Evolutionary conservation across 2,329 filamentous ascomycete genomes (phyloP).

Genomic region (Ambrosiella xylebori): DNA sequence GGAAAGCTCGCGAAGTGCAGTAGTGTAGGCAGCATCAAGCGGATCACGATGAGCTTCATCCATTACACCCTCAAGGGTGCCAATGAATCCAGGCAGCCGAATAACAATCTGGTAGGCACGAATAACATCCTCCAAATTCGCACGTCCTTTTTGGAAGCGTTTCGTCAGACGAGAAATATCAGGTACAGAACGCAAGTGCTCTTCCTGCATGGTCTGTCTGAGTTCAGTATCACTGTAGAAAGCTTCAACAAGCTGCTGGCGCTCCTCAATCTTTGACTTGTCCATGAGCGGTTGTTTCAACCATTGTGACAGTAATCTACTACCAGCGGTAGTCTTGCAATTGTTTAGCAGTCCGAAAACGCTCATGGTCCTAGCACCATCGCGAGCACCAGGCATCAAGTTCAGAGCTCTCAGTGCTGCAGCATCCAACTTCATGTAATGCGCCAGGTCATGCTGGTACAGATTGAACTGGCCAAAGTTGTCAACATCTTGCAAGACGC

Average conservation of each 20-base stretch:
- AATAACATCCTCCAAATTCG: conserved; percentile 89
- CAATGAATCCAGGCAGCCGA: conserved; percentile 75
- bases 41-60: conserved; percentile 84
- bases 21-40: conserved; percentile 72
- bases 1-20: conserved; percentile 59
- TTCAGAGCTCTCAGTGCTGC: conserved; percentile 88
- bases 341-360: conserved; percentile 87
- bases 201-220: conserved; percentile 89
- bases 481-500: conserved; percentile 72
- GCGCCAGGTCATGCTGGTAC: conserved; percentile 89
- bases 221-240: conserved; percentile 88
- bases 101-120: conserved; percentile 90
- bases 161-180: conserved; percentile 89
- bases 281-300: conserved; percentile 95
- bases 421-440: conserved; percentile 97
- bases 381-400: conserved; percentile 85
- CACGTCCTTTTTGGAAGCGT: conserved; percentile 80
- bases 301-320: conserved; percentile 83
- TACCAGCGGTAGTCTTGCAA: conserved; percentile 91
- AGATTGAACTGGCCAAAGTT: conserved; percentile 97
- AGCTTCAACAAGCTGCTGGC: conserved; percentile 86
- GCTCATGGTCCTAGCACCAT: conserved; percentile 96
- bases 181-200: conserved; percentile 80
- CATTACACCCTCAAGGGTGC: conserved; percentile 81
- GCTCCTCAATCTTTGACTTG: conserved; percentile 69